A percentile compares a stretch with the other conserved stretches of the same genome.
phyloP scores from a whole-genome alignment of 148 eudicot genomes.

The Hydrangea macrophylla region DNA sequence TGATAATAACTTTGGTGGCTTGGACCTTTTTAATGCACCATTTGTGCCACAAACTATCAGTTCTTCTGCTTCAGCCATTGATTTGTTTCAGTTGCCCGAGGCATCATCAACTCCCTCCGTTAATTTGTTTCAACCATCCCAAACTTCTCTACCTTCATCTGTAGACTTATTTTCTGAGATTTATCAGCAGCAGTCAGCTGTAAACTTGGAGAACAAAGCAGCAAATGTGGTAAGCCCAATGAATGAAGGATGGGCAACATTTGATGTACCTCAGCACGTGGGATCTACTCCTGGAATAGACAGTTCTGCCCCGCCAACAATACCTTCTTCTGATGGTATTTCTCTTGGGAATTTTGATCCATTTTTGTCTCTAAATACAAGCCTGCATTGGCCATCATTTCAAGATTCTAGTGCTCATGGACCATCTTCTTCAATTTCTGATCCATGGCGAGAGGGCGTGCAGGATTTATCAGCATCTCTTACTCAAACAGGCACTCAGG shows the following conservation, averaged over 20 bases:
- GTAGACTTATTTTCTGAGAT: constrained; percentile 28
- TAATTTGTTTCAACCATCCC: constrained; percentile 42
- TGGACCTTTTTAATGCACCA: constrained; percentile 55
- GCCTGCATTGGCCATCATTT: constrained; percentile 41
- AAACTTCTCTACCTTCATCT: constrained; percentile 30
- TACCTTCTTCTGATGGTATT: constrained; percentile 26
- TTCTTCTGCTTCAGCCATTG: constrained; percentile 27
- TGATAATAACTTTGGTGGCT: constrained; percentile 37
- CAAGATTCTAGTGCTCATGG: constrained; percentile 28
- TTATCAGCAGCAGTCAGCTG: constrained; percentile 34
- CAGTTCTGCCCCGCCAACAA: constrained; percentile 21
- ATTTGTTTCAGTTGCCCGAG: constrained; percentile 48
- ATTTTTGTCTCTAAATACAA: constrained; percentile 18
- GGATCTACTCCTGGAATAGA: constrained; percentile 23
- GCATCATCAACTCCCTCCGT: constrained; percentile 25
- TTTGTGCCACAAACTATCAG: constrained; percentile 25
- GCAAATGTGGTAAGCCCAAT: constrained; percentile 29
- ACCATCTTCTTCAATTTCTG: constrained; percentile 30
- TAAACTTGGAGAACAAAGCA: constrained; percentile 24
- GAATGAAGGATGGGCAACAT: constrained; percentile 86
- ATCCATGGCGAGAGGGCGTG: constrained; percentile 39
- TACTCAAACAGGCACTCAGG: constrained; percentile 41
- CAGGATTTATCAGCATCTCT: constrained; percentile 31
- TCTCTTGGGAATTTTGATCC: constrained; percentile 25
- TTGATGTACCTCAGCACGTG: constrained; percentile 53